Base-by-base conservation (phyloP, 2,329 filamentous ascomycete species). In the Epichloe typhina region DNA sequence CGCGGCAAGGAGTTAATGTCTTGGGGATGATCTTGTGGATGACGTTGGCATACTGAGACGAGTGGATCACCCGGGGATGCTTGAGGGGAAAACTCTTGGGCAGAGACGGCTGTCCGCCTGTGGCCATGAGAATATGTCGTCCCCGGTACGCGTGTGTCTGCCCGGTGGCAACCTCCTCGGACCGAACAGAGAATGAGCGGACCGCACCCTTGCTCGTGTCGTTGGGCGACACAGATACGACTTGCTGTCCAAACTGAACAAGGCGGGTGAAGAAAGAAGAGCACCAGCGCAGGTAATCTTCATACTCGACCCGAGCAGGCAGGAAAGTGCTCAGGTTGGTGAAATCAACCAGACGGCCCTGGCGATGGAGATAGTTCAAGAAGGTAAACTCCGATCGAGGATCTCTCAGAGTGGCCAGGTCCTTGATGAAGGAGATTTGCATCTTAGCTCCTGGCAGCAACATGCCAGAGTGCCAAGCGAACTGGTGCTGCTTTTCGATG, bases 341-440 rank as follows among this genome's bases (percentile, higher is more conserved):
- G 62, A 97, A 97, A 58, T 91, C 83, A 46, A 95, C 80, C 39
- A 97, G 75, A n/a, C 91, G 79, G 51, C 77, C 76, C 59, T 94
- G 84, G 59, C 78, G 70, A 70, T 94, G 86, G 12, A 97, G 79
- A 66, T 97, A 97, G 69, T 96, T 96, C 63, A 95, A 73, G 69
- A 96, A 97, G 13, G 91, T 97, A 68, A 97, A 97, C 61, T 89
- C 79, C 57, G 87, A 95, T 56, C 85, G 80, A 7, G 91, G 91
- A 64, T 97, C 83, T 52, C 91, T 79, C 58, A 95, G 75, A 3
- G 88, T 93, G 3, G 91, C 91, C 66, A 97, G 79, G 64, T 97
- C 91, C 71, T 97, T 97, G 71, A 97, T 78, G 72, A 95, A 97
- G 9, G 88, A 94, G 59, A 97, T 97, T 65, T 97, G 91, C 91